phyloP scores from a whole-genome alignment of 2,329 filamentous ascomycete species.

The Tolypocladium paradoxum region DNA sequence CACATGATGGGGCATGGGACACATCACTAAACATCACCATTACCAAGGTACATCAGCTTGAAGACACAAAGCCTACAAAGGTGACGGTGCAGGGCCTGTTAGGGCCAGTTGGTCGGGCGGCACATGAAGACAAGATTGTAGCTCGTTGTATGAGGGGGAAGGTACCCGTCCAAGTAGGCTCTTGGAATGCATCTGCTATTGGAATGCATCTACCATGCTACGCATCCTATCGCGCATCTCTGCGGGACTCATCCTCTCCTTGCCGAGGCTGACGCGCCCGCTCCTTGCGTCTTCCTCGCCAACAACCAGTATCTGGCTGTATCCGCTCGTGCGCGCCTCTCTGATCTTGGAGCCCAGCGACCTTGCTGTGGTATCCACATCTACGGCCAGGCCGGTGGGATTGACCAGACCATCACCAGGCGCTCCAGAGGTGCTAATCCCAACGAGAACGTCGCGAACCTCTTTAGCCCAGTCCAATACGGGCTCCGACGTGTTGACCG shows the following conservation, averaged over 20 bases:
- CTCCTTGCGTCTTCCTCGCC: conserved; percentile 54
- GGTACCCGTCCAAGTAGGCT: conserved; percentile 8
- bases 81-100: too few species aligned
- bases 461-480: conserved; percentile 39
- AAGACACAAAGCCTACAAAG: background rate
- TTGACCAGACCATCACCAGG: conserved; percentile 32
- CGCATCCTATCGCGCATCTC: conserved; percentile 34
- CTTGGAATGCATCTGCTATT: conserved; percentile 38
- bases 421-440: conserved; percentile 20
- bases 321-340: conserved; percentile 61
- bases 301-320: conserved; percentile 63
- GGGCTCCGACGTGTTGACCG: conserved; percentile 51
- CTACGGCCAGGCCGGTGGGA: conserved; percentile 55
- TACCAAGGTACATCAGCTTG: background rate
- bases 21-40: background rate
- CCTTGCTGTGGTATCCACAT: conserved; percentile 55
- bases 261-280: conserved; percentile 37
- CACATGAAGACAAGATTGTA: background rate
- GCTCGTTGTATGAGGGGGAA: background rate
- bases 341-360: conserved; percentile 58
- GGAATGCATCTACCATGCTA: conserved; percentile 34
- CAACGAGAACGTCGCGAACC: conserved; percentile 39
- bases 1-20: background rate
- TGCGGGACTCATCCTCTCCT: conserved; percentile 30
- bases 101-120: background rate